phyloP scores from a whole-genome alignment of 1,284 basidiomycete genomes.

The Butyriboletus appendiculatus region DNA sequence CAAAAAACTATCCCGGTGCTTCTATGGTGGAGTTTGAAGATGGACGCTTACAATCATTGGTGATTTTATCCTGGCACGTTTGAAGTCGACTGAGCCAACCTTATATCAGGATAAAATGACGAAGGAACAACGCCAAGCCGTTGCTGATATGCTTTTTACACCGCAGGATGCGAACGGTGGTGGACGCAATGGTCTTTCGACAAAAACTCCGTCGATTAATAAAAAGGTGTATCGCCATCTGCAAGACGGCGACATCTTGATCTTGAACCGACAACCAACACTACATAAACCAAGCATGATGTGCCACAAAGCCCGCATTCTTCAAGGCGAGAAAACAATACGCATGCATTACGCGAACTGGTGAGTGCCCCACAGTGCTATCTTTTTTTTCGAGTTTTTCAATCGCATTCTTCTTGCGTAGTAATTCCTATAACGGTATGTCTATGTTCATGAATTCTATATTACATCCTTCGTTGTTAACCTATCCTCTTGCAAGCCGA shows the following conservation, averaged over 20 bases:
- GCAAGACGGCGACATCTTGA: conserved; percentile 92
- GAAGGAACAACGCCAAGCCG: conserved; percentile 88
- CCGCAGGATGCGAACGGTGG: conserved; percentile 75
- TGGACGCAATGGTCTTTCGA: conserved; percentile 60
- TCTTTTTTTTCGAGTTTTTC: background rate
- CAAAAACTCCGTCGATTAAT: conserved; percentile 78
- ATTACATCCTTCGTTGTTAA: conserved; percentile 14
- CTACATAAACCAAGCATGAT: conserved; percentile 99
- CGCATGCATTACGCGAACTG: conserved; percentile 99
- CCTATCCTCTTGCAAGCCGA: conserved; percentile 63
- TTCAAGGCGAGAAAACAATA: conserved; percentile 98
- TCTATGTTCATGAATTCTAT: conserved; percentile 7
- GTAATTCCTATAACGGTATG: conserved; percentile 96
- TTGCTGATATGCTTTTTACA: conserved; percentile 96
- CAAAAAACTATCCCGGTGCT: conserved; percentile 90
- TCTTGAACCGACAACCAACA: conserved; percentile 98
- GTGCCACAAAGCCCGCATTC: conserved; percentile 92
- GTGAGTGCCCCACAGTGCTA: conserved; percentile 44
- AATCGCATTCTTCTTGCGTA: conserved; percentile 32
- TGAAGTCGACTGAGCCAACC: conserved; percentile 4
- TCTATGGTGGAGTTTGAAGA: conserved; percentile 96
- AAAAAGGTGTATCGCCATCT: conserved; percentile 99
- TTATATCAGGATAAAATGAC: conserved; percentile 75
- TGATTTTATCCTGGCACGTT: conserved; percentile 36
- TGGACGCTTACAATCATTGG: conserved; percentile 82